Evolutionary conservation across 768 basidiomycete genomes (phyloP), one percentile per base, ranked within the genome.

Genomic region (Mycena sanguinolenta): DNA sequence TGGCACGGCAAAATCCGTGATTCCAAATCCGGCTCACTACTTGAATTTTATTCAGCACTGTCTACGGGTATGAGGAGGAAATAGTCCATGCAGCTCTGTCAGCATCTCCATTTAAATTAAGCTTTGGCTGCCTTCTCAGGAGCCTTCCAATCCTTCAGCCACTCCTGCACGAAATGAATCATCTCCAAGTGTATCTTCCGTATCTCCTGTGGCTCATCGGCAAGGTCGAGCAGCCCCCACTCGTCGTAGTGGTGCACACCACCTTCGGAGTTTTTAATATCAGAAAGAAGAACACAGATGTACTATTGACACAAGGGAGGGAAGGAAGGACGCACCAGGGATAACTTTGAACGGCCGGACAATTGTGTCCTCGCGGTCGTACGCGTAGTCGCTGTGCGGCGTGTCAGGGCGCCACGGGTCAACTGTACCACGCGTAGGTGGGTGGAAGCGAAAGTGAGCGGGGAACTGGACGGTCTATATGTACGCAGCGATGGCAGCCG

Each of bases 351-450:
- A 95, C 0, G 97, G 97, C 44, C 87, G 84, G 39, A 90, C 75
- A 19, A 91, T 80, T 0, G 95, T 95, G 79, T 96, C 95, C 50
- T 84, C 78, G 21, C 96, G 85, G 55, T 89, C 84, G 8, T 81
- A 75, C 3, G 95, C 95, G 58, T 93, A 88, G 58, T 87, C 84
- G 72, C 93, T 93, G 77, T 95, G 95, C 0, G 94, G 94, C 13
- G 94, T 95, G 74, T 89, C 90, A 0, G 95, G 95, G 65, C 92
- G 87, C 96, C 96, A 98, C 19, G 96, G 95, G 80, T 97, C 96
- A 36, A 93, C 94, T 94, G 61, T 2, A 54, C 50, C 69, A n/a
- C n/a, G n/a, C n/a, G n/a, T n/a, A n/a, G n/a, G n/a, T n/a, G n/a
- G n/a, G n/a, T n/a, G n/a, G n/a, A n/a, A n/a, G 27, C 27, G 4